Evolutionary conservation across 495 filamentous ascomycete genomes (phyloP).

Genomic region (Neurospora sp.): DNA sequence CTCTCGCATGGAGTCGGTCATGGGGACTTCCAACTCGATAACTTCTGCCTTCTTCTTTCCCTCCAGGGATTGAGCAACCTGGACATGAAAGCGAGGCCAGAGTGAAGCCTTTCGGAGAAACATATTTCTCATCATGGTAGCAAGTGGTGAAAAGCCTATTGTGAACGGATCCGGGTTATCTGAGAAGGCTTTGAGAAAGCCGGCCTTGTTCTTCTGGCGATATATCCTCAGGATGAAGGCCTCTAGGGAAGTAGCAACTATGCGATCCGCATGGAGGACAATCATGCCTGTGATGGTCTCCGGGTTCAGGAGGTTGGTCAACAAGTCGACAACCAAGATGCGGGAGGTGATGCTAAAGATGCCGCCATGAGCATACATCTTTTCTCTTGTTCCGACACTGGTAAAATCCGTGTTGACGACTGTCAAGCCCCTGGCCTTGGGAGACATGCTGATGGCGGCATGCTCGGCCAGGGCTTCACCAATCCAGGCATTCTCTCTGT

Average conservation of each 20-base stretch:
- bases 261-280: conserved; percentile 79
- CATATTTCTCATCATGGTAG: conserved; percentile 85
- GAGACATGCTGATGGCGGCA: conserved; percentile 65
- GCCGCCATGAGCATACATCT: conserved; percentile 79
- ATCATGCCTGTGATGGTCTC: conserved; percentile 82
- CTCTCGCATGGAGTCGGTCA: conserved; percentile 87
- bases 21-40: conserved; percentile 91
- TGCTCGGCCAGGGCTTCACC: conserved; percentile 90
- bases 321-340: conserved; percentile 84
- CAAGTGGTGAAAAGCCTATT: conserved; percentile 76
- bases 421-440: conserved; percentile 73
- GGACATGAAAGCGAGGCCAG: conserved; percentile 92
- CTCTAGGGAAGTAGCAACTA: conserved; percentile 81
- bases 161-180: conserved; percentile 91
- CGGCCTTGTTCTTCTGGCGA: conserved; percentile 81
- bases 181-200: conserved; percentile 94
- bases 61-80: conserved; percentile 79
- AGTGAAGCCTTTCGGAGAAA: conserved; percentile 82
- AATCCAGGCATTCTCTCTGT: conserved; percentile 90
- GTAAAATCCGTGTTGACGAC: conserved; percentile 92
- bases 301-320: conserved; percentile 73
- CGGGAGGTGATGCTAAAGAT: conserved; percentile 95
- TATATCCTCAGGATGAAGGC: conserved; percentile 93
- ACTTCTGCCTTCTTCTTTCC: conserved; percentile 92
- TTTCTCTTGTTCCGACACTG: conserved; percentile 75